A percentile compares a stretch with the other conserved stretches of the same genome.
These are phyloP conservation scores for Syzygium grande DNA, from an alignment of 345 rosid species.

Conservation along the genomic window DNA sequence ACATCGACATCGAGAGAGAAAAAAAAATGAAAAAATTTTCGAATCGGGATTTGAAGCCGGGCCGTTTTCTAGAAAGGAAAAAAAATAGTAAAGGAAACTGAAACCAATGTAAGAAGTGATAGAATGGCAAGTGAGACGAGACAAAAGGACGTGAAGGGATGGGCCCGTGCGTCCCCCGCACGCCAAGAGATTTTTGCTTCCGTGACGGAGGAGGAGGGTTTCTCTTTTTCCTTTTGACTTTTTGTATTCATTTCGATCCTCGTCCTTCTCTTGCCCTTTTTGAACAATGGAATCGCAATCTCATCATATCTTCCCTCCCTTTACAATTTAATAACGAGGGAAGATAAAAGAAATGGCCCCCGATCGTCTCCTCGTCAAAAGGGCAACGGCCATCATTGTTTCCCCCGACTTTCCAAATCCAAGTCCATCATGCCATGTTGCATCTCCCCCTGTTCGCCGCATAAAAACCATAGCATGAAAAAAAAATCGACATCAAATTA, in stretches of 20 bases:
- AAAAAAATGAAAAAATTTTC: fast-evolving
- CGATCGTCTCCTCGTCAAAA: background rate
- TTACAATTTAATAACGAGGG: background rate
- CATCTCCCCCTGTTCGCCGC: background rate
- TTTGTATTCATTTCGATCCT: too few species aligned
- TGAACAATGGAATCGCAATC: background rate
- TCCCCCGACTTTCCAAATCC: background rate
- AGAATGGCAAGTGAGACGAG: background rate
- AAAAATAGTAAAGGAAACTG: background rate
- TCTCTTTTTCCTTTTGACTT: background rate
- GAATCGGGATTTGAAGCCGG: background rate
- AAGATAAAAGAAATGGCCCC: background rate
- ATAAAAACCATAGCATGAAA: background rate
- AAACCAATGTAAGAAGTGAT: background rate
- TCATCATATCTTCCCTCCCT: background rate
- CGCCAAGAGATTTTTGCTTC: background rate
- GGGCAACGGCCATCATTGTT: background rate
- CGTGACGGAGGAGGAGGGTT: background rate
- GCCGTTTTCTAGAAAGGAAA: background rate
- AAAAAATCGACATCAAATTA: background rate
- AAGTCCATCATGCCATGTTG: background rate
- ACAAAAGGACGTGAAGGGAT: background rate
- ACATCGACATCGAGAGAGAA: background rate
- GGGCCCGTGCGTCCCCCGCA: background rate
- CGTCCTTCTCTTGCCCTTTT: background rate